Base-by-base conservation (phyloP, 768 basidiomycete species). In the Pulveroboletus sp. region DNA sequence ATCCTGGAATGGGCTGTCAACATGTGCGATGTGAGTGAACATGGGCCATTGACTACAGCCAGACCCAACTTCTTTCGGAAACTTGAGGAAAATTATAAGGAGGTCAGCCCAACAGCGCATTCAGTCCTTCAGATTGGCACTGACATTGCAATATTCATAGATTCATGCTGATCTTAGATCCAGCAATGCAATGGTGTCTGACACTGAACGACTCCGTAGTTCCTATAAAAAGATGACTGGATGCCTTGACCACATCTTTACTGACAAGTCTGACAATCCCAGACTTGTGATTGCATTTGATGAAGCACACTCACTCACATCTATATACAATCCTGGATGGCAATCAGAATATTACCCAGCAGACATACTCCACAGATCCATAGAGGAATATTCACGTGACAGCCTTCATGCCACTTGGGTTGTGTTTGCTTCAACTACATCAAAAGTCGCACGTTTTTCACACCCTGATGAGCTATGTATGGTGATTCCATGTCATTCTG, bases 261-360 rank as follows among this genome's bases (percentile, higher is more conserved):
- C 34, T 1, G 23, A 31, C 3, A 1, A 26, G 5, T 10, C 32
- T 0, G 5, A 35, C 10, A 3, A 0, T n/a, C 48, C 50, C 2
- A 51, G 43, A 30, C 16, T 60, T 36, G 38, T 60, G 14, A 60
- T 60, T 16, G 58, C 58, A 2, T 2, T 60, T 5, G 57, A 60
- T 17, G 50, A 57, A 3, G 54, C 54, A 16, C 50, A 60, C 14
- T 13, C 44, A 0, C 42, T 60, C 10, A 24, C 23, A 6, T 40
- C 46, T 2, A 13, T 29, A 24, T 16, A 26, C 14, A 6, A 12
- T 29, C 27, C 1, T 19, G 6, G 12, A 1, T n/a, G n/a, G n/a
- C 14, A 24, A n/a, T 5, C 12, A 8, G 5, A 3, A 24, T 44
- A 57, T 26, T 44, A 38, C 1, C 55, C 47, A 0, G 58, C 41